Evolutionary conservation across 2,329 filamentous ascomycete species (phyloP), one percentile per base, ranked within the genome.

Genomic region (Nectriaceae sp.): DNA sequence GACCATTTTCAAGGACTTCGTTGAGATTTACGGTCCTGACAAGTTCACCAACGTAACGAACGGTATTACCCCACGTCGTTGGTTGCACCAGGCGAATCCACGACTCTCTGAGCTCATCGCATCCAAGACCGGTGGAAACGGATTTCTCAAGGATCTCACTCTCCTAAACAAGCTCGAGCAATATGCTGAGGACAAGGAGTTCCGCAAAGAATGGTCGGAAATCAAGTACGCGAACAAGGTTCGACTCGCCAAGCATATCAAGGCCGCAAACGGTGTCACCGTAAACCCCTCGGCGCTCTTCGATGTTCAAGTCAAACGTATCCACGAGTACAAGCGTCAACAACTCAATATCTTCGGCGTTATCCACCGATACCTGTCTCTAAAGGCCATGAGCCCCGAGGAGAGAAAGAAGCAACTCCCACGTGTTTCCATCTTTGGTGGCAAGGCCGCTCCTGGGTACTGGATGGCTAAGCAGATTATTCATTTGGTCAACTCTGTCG

Each of bases 391-490:
- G 87, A 83, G 80, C 20, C 77, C 89, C 0, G 89, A 91, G 62
- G 88, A 96, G 67, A 84, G 86, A 58, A 93, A 95, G 79, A 94
- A 94, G 74, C 79, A 89, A 52, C 82, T 87, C 38, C 90, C 92
- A 15, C 87, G 93, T 43, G 94, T 97, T 10, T 94, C 89, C 48
- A 95, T 99, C 70, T 97, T 99, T 67, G 94, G 94, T 66, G 94
- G 94, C 62, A 99, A 99, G 75, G 94, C 94, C 21, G 94, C 94
- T 2, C 94, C 94, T 0, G 94, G 94, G 15, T 99, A 99, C 78
- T 99, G 94, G 94, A 99, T 97, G 94, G 94, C 94, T 31, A 99
- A 99, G 82, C 95, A 94, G 35, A 91, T 97, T 59, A 99, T 99
- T 62, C 93, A 97, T 67, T 82, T 99, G 48, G 86, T 99, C 77